A percentile compares a stretch with the other conserved stretches of the same genome.
Conservation (phyloP, 331 rosid genomes). For the Rhamnella rubrinervis region DNA sequence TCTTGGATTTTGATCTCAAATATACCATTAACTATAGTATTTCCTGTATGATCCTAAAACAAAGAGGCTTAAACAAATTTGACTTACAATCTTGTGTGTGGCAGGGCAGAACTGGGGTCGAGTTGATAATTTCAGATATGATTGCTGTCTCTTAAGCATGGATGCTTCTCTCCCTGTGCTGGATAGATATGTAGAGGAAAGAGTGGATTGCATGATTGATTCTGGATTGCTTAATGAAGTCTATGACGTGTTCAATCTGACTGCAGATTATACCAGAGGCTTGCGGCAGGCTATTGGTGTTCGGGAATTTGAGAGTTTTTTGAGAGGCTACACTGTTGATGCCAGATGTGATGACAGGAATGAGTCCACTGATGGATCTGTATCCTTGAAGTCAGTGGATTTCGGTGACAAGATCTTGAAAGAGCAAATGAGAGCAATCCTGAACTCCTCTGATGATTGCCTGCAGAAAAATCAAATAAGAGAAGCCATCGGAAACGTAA, state of each 20-base stretch:
- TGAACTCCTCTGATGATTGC: slow-evolving; percentile 40
- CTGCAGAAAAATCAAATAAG: slow-evolving; percentile 42
- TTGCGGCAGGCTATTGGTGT: slow-evolving; percentile 85
- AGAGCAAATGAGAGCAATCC: slow-evolving; percentile 40
- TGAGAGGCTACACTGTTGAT: slow-evolving; percentile 27
- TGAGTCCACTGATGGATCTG: slow-evolving; percentile 28
- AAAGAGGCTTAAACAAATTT: neutral
- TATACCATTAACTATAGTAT: neutral
- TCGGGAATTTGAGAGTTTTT: slow-evolving; percentile 73
- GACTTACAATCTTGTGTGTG: slow-evolving; percentile 40
- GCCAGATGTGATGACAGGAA: slow-evolving; percentile 24
- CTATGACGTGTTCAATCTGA: slow-evolving; percentile 53
- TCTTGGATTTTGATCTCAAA: neutral
- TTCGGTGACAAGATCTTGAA: slow-evolving; percentile 39
- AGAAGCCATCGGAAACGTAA: slow-evolving; percentile 78
- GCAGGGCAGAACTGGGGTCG: slow-evolving; percentile 99
- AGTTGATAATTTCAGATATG: slow-evolving; percentile 69
- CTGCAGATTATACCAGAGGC: slow-evolving; percentile 79
- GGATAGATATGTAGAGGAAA: slow-evolving; percentile 76
- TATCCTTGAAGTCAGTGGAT: slow-evolving; percentile 17
- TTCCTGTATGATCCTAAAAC: neutral
- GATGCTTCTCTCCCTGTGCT: slow-evolving; percentile 77
- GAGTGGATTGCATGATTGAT: slow-evolving; percentile 82
- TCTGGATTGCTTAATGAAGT: slow-evolving; percentile 86
- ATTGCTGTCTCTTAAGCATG: slow-evolving; percentile 73